Percentiles rank a stretch among this genome's conserved stretches.
These are phyloP conservation scores for Backusella westeae DNA, from an alignment of 192 early-diverging fungal species.

Conservation along the genomic window DNA sequence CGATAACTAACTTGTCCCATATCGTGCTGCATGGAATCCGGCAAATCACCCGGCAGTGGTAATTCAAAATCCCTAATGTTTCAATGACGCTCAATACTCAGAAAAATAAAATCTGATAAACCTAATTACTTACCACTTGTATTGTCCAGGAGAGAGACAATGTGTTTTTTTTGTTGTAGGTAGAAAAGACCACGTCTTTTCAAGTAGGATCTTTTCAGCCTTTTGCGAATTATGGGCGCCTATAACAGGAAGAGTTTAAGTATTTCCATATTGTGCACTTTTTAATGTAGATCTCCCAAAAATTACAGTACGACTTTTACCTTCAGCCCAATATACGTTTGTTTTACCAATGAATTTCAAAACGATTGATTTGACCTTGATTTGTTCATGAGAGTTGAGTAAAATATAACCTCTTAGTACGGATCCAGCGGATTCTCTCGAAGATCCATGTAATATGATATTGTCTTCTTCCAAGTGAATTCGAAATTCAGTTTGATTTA, in stretches of 20 bases:
- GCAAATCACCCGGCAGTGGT: slow-evolving; percentile 56
- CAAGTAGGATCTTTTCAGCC: slow-evolving; percentile 37
- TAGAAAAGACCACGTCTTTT: slow-evolving; percentile 56
- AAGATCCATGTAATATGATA: slow-evolving; percentile 39
- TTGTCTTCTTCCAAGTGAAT: slow-evolving; percentile 35
- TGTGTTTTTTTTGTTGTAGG: slow-evolving; percentile 39
- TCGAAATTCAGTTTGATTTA: slow-evolving; percentile 18
- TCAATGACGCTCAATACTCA: background rate
- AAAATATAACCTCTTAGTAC: slow-evolving; percentile 52
- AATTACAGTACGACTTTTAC: slow-evolving; percentile 12
- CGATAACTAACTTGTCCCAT: slow-evolving; percentile 51
- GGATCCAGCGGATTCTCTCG: slow-evolving; percentile 41
- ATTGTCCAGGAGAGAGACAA: slow-evolving; percentile 32
- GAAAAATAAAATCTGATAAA: background rate
- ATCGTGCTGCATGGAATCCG: slow-evolving; percentile 51
- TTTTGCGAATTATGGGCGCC: slow-evolving; percentile 20
- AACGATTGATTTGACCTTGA: slow-evolving; percentile 47
- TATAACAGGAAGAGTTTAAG: background rate
- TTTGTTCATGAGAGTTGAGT: slow-evolving; percentile 44
- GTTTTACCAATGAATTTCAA: slow-evolving; percentile 52
- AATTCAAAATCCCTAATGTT: slow-evolving; percentile 47
- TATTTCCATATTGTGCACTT: background rate
- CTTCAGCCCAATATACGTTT: slow-evolving; percentile 49
- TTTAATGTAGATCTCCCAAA: background rate
- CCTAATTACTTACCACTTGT: slow-evolving; percentile 36